A percentile compares a stretch with the other conserved stretches of the same genome.
Evolutionary conservation across 257 asterid species (phyloP).

Genomic region (Penstemon eatonii): DNA sequence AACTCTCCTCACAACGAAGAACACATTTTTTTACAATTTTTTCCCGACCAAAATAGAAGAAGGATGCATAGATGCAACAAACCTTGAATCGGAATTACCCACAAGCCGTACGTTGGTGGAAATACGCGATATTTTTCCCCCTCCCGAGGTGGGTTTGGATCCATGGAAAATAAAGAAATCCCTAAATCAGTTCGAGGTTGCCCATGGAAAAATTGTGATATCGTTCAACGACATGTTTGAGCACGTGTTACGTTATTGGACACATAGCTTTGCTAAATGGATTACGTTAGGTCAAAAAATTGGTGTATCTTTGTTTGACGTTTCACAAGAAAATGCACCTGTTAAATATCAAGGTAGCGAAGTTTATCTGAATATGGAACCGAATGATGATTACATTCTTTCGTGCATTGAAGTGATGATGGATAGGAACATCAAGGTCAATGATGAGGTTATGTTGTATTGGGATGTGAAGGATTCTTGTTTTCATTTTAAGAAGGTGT

Average conservation of each 20-base stretch:
- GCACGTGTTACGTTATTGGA: constrained; percentile 5
- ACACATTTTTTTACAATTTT: neutral
- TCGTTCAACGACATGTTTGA: constrained; percentile 16
- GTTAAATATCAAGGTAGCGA: no score
- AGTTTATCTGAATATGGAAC: no score
- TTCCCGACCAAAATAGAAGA: constrained; percentile 12
- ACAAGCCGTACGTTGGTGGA: neutral
- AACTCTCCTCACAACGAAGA: neutral
- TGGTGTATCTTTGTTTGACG: no score
- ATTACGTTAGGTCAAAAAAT: no score
- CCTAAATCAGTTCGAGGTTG: neutral
- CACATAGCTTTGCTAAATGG: no score
- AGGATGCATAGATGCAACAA: neutral
- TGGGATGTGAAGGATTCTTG: no score
- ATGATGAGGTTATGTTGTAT: neutral
- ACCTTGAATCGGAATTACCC: no score
- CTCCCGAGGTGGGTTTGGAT: neutral
- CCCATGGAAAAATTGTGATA: neutral
- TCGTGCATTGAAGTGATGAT: no score
- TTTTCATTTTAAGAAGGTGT: no score
- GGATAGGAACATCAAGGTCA: neutral
- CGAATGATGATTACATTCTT: no score
- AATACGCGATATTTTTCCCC: constrained; percentile 15
- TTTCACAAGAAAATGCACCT: no score
- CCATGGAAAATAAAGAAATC: constrained; percentile 25